These are phyloP conservation scores for Hymenoscyphus scutula DNA, from an alignment of 2,329 filamentous ascomycete species.

Conservation along the genomic window DNA sequence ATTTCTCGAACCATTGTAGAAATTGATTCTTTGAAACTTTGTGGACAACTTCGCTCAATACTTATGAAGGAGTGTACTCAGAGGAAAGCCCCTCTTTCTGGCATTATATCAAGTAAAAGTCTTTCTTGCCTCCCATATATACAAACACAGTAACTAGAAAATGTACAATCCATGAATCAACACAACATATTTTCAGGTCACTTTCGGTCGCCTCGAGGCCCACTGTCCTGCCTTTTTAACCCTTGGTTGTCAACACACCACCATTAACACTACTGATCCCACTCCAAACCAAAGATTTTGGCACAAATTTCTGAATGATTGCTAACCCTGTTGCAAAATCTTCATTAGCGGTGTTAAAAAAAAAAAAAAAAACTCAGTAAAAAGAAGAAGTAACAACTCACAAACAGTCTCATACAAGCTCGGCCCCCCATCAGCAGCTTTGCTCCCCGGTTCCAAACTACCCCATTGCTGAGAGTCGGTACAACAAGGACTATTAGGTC, in stretches of 20 bases:
- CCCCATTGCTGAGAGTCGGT: conserved; percentile 42
- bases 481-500: conserved; percentile 42
- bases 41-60: too few species aligned
- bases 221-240: too few species aligned
- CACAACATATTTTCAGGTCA: too few species aligned
- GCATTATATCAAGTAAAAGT: too few species aligned
- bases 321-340: conserved; percentile 16
- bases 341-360: not conserved
- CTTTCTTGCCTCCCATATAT: too few species aligned
- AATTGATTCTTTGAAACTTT: too few species aligned
- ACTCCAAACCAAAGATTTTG: conserved; percentile 41
- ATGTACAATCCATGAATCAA: too few species aligned
- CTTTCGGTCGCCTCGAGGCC: too few species aligned
- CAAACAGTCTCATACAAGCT: conserved; percentile 48
- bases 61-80: too few species aligned
- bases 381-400: conserved; percentile 23
- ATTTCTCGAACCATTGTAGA: too few species aligned
- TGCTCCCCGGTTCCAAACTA: conserved; percentile 47
- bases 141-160: too few species aligned
- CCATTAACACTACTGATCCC: conserved; percentile 32
- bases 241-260: conserved; percentile 19
- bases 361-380: not conserved
- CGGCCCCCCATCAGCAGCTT: conserved; percentile 42
- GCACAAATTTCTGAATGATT: conserved; percentile 45
- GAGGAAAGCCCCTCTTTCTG: too few species aligned